phyloP scores from a whole-genome alignment of 208 protist species.

The Trypanosoma cruzi region DNA sequence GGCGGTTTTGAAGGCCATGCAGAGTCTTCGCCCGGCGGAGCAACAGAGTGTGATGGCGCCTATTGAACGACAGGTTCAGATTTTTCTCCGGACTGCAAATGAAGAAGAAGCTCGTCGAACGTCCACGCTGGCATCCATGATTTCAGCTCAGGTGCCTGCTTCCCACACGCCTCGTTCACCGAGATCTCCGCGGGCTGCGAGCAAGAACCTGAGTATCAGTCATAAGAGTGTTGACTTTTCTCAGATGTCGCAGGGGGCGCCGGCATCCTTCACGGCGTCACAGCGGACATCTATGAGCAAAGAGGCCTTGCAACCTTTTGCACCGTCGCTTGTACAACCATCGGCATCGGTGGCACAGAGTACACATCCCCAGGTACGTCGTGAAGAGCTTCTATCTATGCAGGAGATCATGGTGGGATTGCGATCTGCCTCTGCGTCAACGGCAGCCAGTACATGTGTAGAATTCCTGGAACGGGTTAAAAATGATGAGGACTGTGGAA shows the following conservation, averaged over 20 bases:
- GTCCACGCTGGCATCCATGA: not conserved
- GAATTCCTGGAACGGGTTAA: slow-evolving; percentile 70
- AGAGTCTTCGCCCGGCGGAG: slow-evolving; percentile 78
- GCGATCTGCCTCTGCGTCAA: slow-evolving; percentile 51
- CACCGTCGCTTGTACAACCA: not conserved
- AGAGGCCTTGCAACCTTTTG: slow-evolving; percentile 1
- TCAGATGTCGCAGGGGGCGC: not conserved
- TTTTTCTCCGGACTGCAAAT: slow-evolving; percentile 29
- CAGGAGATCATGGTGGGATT: slow-evolving; percentile 79
- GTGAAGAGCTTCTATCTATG: slow-evolving; percentile 68
- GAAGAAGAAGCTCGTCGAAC: slow-evolving; percentile 24
- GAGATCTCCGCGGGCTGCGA: not conserved
- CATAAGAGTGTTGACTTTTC: slow-evolving; percentile 1
- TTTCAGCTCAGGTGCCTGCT: not conserved
- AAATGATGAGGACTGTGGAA: slow-evolving; percentile 67
- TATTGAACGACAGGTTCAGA: slow-evolving; percentile 73
- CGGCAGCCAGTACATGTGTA: slow-evolving; percentile 61
- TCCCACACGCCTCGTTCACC: slow-evolving; percentile 9
- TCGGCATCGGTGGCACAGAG: not conserved
- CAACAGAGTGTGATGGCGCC: slow-evolving; percentile 70
- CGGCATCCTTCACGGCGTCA: not conserved
- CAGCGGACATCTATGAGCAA: not conserved
- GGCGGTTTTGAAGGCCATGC: slow-evolving; percentile 46
- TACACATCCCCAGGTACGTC: not conserved
- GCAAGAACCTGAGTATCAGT: slow-evolving; percentile 4